Evolutionary conservation across 768 basidiomycete species (phyloP), one percentile per base, ranked within the genome.

Genomic region (Punctularia strigosozonata): DNA sequence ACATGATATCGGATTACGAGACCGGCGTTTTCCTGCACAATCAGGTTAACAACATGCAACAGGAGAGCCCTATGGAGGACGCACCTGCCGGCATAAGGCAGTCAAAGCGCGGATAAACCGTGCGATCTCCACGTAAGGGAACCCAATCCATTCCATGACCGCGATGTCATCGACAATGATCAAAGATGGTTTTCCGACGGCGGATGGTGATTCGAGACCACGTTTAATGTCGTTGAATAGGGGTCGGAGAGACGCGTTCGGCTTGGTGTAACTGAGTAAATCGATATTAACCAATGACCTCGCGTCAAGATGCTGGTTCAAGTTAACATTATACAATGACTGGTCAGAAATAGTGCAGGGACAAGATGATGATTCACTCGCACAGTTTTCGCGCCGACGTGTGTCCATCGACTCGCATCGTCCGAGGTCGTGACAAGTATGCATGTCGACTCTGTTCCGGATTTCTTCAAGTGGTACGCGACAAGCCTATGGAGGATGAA

Each of bases 131-230:
- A 65, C 41, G 0, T 53, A 40, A 2, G 73, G 53, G 41, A 73
- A 60, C 2, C 84, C 85, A 14, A 80, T 69, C 82, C 84, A 88
- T 49, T 80, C 73, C 1, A 87, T 64, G 28, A 69, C 62, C 0
- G 78, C 55, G 31, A 83, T 60, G 39, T 82, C 80, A 44, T 88
- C 85, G n/a, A 87, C 49, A 31, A 88, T 69, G 17, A 87, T 62
- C 10, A 84, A 56, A 7, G 50, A 38, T 6, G 50, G 49, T 22
- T 10, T 59, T 19, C 55, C 56, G n/a, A 69, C 44, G 32, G 49
- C 44, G 28, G 57, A 42, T 36, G 19, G 20, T 32, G n/a, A n/a
- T 28, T 28, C 49, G 43, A 31, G 7, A 24, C 14, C 5, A 14
- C 12, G 21, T 22, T 25, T 26, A 14, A 57, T 25, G 24, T 42